These are phyloP conservation scores for Cladosporium cucumerinum DNA, from an alignment of 2,329 filamentous ascomycete genomes.

Conservation along the genomic window DNA sequence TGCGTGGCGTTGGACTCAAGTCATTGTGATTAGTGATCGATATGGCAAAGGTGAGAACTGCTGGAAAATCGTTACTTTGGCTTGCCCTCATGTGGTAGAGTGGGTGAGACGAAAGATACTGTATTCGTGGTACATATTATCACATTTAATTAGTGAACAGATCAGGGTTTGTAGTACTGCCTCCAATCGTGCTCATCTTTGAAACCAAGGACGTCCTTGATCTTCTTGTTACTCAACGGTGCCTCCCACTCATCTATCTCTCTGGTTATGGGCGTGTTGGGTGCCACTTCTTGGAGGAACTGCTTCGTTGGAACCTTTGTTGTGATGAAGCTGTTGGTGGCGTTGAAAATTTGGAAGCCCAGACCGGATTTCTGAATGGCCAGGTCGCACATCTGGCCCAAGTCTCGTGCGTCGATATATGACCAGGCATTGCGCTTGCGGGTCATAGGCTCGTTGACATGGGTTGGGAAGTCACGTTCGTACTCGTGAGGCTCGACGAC, in stretches of 20 bases:
- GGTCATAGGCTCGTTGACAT: conserved; percentile 49
- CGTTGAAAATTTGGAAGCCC: conserved; percentile 63
- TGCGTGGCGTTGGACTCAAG: not conserved
- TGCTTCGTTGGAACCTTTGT: conserved; percentile 50
- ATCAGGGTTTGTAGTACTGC: conserved; percentile 42
- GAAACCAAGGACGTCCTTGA: conserved; percentile 57
- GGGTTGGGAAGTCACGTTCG: conserved; percentile 49
- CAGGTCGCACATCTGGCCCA: conserved; percentile 60
- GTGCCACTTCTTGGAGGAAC: conserved; percentile 51
- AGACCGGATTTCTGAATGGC: conserved; percentile 53
- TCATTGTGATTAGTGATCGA: not conserved
- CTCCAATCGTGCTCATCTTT: conserved; percentile 58
- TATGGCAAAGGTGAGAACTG: not conserved
- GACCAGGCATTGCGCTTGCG: conserved; percentile 60
- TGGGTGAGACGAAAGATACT: not conserved
- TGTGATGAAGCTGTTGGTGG: conserved; percentile 61
- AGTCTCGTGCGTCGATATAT: conserved; percentile 60
- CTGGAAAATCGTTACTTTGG: not conserved
- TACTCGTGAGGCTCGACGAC: conserved; percentile 63
- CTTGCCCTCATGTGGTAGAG: not conserved
- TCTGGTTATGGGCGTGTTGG: conserved; percentile 51
- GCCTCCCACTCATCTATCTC: conserved; percentile 59
- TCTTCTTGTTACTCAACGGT: conserved; percentile 60
- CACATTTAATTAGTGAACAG: not conserved
- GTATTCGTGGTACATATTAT: not conserved